Conservation (phyloP, 768 basidiomycete species). For the Leccinum olivaceopallidum region DNA sequence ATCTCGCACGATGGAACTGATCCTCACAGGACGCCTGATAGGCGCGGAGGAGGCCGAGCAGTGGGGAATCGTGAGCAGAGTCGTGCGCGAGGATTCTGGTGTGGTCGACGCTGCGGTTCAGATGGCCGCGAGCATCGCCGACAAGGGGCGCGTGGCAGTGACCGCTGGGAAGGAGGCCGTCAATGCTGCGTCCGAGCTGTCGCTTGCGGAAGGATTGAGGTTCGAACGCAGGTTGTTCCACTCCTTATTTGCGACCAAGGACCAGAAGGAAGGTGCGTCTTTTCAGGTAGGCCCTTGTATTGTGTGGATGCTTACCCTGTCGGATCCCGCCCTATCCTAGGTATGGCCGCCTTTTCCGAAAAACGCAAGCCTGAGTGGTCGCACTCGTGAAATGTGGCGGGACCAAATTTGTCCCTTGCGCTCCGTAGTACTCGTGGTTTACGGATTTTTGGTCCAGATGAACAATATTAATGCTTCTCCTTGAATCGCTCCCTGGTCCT, state of each 20-base stretch:
- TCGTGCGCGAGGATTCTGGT: conserved; percentile 75
- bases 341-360: conserved; percentile 93
- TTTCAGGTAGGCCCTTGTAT: not conserved
- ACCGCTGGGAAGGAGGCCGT: conserved; percentile 93
- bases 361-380: conserved; percentile 89
- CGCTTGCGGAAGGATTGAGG: conserved; percentile 77
- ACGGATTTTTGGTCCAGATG: not conserved
- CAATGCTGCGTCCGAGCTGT: conserved; percentile 87
- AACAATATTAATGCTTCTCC: not conserved
- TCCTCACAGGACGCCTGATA: conserved; percentile 84
- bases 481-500: not conserved
- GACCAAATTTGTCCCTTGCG: not conserved
- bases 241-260: conserved; percentile 86
- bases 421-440: not conserved
- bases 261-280: conserved; percentile 89
- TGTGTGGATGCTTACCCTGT: not conserved
- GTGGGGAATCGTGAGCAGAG: conserved; percentile 86
- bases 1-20: conserved; percentile 92
- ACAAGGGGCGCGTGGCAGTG: conserved; percentile 80
- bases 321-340: conserved; percentile 43
- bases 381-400: conserved; percentile 37
- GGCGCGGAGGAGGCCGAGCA: conserved; percentile 77
- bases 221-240: conserved; percentile 93
- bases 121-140: conserved; percentile 75
- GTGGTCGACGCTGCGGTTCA: conserved; percentile 87